Base-by-base conservation (phyloP, 2,329 filamentous ascomycete genomes). In the Penicillium janthinellum region DNA sequence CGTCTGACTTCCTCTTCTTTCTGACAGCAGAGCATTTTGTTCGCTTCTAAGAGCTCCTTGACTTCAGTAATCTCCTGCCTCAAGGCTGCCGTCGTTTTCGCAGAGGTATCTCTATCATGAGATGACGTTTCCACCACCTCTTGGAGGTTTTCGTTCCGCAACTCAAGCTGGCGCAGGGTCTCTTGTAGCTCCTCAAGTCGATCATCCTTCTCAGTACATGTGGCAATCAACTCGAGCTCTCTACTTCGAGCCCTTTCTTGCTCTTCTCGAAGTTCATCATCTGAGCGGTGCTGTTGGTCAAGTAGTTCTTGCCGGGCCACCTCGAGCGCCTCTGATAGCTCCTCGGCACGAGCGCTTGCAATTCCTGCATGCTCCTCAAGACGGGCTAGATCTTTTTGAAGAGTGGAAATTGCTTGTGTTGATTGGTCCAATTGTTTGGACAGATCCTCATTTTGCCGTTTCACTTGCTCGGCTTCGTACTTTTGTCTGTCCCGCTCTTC, bases 171-270 rank as follows among this genome's bases (percentile, higher is more conserved):
- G 44, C 65, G 64, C 4, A 79, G 57, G 28, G 76, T 65, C 47
- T 77, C 72, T 28, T 79, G 74, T 12, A 78, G 64, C 42, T 78
- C 75, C 28, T 81, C 78, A 4, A 81, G 56, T 5, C 73, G 70
- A 56, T 83, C 80, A 35, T 82, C 77, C 57, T 78, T 81, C 20
- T 75, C 76, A 1, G 79, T 78, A 4, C 79, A 58, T 7, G 69
- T 74, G 41, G 79, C 76, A 22, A 78, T 73, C 25, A 79, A 69
- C 35, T 78, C 75, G 3, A 83, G 62, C 47, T 85, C 79, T 58
- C 70, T 70, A 8, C 70, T 70, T 35, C 74, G 72, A 11, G 70
- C 64, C 5, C 60, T 70, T 51, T 77, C 72, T 44, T 64, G 65
- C 45, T 72, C 71, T 2, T 37, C 38, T 6, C 61, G 67, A 51